Percentiles rank a stretch among this genome's conserved stretches.
Evolutionary conservation across 768 basidiomycete genomes (phyloP).

Genomic region (Tremella fuciformis): DNA sequence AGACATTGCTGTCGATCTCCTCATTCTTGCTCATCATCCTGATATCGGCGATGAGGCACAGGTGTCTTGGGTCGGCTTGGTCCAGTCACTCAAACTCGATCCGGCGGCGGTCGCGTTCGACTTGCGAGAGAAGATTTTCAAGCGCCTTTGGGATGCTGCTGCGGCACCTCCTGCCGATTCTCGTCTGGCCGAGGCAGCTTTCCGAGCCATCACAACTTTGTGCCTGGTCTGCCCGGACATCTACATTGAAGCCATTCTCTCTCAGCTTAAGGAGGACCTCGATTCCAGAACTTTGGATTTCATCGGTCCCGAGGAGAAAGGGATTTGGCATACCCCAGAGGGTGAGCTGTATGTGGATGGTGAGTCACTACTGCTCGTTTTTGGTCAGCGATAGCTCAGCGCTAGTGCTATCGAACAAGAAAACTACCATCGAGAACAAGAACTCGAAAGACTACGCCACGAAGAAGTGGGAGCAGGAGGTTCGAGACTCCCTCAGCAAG

Average conservation of each 20-base stretch:
- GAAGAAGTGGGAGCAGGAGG: conserved; percentile 90
- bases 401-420: conserved; percentile 65
- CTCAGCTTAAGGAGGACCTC: conserved; percentile 67
- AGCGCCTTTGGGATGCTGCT: conserved; percentile 27
- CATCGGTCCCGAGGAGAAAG: conserved; percentile 70
- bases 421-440: conserved; percentile 56
- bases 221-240: conserved; percentile 72
- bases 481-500: conserved; percentile 75
- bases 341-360: conserved; percentile 80
- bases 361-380: conserved; percentile 46
- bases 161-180: conserved; percentile 35
- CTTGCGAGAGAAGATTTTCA: conserved; percentile 31
- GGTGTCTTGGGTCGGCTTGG: conserved; percentile 77
- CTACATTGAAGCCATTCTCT: conserved; percentile 68
- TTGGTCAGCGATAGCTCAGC: background rate
- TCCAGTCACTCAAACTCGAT: conserved; percentile 66
- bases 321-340: conserved; percentile 79
- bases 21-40: conserved; percentile 74
- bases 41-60: conserved; percentile 55
- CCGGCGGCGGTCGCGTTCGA: conserved; percentile 61
- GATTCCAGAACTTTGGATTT: conserved; percentile 60
- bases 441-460: conserved; percentile 89
- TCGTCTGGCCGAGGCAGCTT: conserved; percentile 60
- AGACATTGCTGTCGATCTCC: conserved; percentile 56
- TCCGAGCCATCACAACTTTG: conserved; percentile 70